These are phyloP conservation scores for Sclerotinia trifoliorum DNA, from an alignment of 2,329 filamentous ascomycete genomes.

Conservation along the genomic window DNA sequence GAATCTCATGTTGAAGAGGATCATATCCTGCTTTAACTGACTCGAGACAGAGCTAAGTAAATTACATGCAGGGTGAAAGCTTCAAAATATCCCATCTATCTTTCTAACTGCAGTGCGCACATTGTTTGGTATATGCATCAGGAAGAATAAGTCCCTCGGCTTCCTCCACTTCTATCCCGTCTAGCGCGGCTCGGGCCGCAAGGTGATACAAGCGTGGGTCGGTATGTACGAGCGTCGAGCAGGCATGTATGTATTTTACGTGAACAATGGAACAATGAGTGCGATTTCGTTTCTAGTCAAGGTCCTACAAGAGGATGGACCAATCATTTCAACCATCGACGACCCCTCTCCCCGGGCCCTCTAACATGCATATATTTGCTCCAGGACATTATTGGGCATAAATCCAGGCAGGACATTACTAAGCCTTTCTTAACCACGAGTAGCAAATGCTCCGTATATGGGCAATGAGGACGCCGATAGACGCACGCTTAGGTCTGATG, in stretches of 20 bases:
- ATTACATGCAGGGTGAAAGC: neutral
- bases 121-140: neutral
- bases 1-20: neutral
- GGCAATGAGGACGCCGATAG: no score
- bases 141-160: neutral
- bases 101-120: neutral
- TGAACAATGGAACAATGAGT: neutral
- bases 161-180: neutral
- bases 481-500: neutral
- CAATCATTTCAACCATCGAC: neutral
- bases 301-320: neutral
- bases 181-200: conserved; percentile 14
- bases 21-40: neutral
- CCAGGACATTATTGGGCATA: conserved; percentile 5
- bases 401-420: neutral
- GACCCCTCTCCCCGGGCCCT: neutral
- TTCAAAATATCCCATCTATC: neutral
- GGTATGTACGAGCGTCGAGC: no score
- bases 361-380: no score
- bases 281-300: no score
- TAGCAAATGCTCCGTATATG: no score
- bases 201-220: conserved; percentile 11
- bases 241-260: neutral
- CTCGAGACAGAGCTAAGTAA: neutral
- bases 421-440: neutral